Evolutionary conservation across 805 yeast genomes (phyloP).

Genomic region (Spathaspora boniae): DNA sequence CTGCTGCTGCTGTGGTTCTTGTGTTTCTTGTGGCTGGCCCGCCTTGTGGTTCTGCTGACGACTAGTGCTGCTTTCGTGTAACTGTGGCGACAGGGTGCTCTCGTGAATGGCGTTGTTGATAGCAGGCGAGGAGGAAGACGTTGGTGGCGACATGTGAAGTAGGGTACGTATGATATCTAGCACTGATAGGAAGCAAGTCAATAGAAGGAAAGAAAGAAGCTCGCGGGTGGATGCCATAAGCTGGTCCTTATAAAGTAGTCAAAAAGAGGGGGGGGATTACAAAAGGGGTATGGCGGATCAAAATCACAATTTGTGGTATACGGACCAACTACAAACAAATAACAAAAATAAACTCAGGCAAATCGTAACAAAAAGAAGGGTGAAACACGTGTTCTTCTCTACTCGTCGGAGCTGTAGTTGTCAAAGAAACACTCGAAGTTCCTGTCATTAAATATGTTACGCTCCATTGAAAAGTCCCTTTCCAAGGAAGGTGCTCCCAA

Average conservation of each 20-base stretch:
- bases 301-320: background rate
- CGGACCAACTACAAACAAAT: slow-evolving; percentile 6
- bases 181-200: slow-evolving; percentile 9
- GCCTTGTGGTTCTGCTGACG: background rate
- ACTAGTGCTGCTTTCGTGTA: no score
- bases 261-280: background rate
- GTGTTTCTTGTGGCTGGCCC: no score
- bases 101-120: background rate
- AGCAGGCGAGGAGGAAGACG: no score
- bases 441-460: no score
- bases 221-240: slow-evolving; percentile 8
- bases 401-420: no score
- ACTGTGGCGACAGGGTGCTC: no score
- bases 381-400: no score
- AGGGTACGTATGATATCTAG: slow-evolving; percentile 8
- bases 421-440: no score
- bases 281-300: background rate
- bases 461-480: no score
- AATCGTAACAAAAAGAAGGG: background rate
- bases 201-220: slow-evolving; percentile 8
- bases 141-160: slow-evolving; percentile 4
- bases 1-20: background rate
- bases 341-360: slow-evolving; percentile 2
- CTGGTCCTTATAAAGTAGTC: no score
- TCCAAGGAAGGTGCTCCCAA: no score